Evolutionary conservation across 768 basidiomycete species (phyloP).

Genomic region (Auriscalpium orientale): DNA sequence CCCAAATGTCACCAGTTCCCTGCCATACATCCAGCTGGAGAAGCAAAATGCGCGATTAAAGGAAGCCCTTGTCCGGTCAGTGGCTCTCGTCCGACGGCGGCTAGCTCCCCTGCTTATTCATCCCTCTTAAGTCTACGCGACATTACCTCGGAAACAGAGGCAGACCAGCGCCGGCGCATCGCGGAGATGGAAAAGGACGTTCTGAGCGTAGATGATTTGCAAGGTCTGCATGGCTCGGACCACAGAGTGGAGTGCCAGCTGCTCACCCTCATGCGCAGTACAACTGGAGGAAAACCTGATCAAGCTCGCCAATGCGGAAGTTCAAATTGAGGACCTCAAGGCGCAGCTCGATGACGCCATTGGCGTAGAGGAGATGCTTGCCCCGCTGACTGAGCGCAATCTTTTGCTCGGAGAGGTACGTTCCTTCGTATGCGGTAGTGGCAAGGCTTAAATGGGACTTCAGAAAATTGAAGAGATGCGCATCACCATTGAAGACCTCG

Average conservation of each 20-base stretch:
- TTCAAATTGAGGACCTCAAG: constrained; percentile 90
- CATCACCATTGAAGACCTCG: constrained; percentile 91
- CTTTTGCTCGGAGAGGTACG: constrained; percentile 81
- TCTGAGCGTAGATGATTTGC: constrained; percentile 67
- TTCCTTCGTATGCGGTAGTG: neutral
- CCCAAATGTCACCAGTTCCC: constrained; percentile 42
- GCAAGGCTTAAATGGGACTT: neutral
- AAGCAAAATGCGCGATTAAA: constrained; percentile 95
- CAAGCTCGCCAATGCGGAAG: constrained; percentile 82
- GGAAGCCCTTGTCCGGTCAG: constrained; percentile 82
- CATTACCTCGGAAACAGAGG: constrained; percentile 79
- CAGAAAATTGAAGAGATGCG: constrained; percentile 99
- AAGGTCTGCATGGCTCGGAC: constrained; percentile 39
- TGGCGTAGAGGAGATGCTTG: constrained; percentile 93
- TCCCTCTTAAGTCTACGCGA: constrained; percentile 69
- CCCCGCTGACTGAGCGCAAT: constrained; percentile 91
- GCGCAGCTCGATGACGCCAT: constrained; percentile 90
- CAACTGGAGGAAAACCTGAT: constrained; percentile 75
- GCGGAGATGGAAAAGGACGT: constrained; percentile 88
- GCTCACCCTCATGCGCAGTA: constrained; percentile 33
- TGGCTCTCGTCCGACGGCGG: neutral
- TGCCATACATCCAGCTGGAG: constrained; percentile 81
- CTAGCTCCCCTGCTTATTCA: neutral
- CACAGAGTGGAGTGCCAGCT: neutral
- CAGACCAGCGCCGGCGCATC: constrained; percentile 74